A percentile compares a stretch with the other conserved stretches of the same genome.
phyloP scores from a whole-genome alignment of 1,139 yeast genomes.

The Lodderomyces parapsilosis region DNA sequence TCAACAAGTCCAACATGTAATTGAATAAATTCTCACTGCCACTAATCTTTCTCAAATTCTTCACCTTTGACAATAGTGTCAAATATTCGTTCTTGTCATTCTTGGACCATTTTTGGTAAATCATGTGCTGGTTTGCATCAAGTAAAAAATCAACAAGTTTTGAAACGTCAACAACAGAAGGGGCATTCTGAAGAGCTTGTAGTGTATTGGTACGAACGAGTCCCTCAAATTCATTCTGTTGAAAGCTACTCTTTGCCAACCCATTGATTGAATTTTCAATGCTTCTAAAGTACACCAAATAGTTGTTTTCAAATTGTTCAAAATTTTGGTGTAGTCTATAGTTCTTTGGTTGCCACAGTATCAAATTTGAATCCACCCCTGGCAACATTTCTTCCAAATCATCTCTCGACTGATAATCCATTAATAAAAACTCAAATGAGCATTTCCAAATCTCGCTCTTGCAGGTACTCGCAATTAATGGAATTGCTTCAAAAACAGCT shows the following conservation, averaged over 20 bases:
- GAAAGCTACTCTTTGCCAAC: constrained; percentile 18
- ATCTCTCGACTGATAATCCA: constrained; percentile 26
- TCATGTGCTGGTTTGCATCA: constrained; percentile 21
- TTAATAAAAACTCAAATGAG: constrained; percentile 38
- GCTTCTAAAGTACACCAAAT: constrained; percentile 22
- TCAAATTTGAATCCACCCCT: constrained; percentile 16
- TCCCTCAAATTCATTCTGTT: constrained; percentile 32
- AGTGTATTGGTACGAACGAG: constrained; percentile 13
- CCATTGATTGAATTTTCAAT: constrained; percentile 29
- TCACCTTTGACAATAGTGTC: constrained; percentile 63
- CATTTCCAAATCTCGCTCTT: constrained; percentile 58
- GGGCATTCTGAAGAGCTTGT: constrained; percentile 29
- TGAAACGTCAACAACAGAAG: constrained; percentile 72
- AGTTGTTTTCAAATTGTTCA: constrained; percentile 19
- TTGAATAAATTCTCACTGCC: constrained; percentile 53
- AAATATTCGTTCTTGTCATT: constrained; percentile 64
- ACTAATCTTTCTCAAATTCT: constrained; percentile 55
- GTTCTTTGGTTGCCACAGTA: constrained; percentile 34
- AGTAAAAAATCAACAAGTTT: constrained; percentile 55
- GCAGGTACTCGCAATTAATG: constrained; percentile 43
- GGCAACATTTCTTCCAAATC: constrained; percentile 20
- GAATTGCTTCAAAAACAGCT: constrained; percentile 63
- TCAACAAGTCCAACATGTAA: constrained; percentile 55
- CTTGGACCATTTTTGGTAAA: constrained; percentile 46
- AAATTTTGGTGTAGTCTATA: constrained; percentile 29